These are phyloP conservation scores for Adansonia digitata DNA, from an alignment of 345 rosid genomes.

Conservation along the genomic window DNA sequence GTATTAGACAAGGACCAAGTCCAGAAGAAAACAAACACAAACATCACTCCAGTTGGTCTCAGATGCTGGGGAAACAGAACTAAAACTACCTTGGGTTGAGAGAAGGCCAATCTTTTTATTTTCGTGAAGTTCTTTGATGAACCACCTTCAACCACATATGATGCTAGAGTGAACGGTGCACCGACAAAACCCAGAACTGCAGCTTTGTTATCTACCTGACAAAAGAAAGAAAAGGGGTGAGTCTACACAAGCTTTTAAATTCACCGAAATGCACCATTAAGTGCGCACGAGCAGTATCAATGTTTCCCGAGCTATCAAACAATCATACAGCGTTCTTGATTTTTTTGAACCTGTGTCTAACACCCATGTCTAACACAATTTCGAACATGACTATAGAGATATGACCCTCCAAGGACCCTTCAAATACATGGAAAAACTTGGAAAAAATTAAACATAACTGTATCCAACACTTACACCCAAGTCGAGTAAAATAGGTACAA, in stretches of 20 bases:
- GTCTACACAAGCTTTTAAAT: not conserved
- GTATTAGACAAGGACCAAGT: not conserved
- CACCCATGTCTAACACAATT: no score
- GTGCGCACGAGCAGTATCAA: not conserved
- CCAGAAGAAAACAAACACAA: not conserved
- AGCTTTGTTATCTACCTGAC: conserved; percentile 68
- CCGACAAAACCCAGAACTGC: conserved; percentile 96
- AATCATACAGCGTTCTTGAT: not conserved
- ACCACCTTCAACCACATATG: conserved; percentile 93
- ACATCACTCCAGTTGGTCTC: not conserved
- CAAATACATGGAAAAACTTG: no score
- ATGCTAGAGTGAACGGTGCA: conserved; percentile 97
- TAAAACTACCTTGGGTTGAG: conserved; percentile 72
- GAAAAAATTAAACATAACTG: no score
- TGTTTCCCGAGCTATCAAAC: not conserved
- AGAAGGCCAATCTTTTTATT: conserved; percentile 81
- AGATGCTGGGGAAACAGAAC: not conserved
- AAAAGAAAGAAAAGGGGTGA: not conserved
- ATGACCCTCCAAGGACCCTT: no score
- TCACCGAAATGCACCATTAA: not conserved
- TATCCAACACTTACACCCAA: no score
- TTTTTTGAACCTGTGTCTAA: no score
- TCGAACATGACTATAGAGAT: no score
- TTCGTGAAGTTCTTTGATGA: conserved; percentile 89
- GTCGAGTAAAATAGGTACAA: not conserved